Percentiles rank a stretch among this genome's conserved stretches.
Conservation (phyloP, 1,284 basidiomycete species). For the Malassezia nana region DNA sequence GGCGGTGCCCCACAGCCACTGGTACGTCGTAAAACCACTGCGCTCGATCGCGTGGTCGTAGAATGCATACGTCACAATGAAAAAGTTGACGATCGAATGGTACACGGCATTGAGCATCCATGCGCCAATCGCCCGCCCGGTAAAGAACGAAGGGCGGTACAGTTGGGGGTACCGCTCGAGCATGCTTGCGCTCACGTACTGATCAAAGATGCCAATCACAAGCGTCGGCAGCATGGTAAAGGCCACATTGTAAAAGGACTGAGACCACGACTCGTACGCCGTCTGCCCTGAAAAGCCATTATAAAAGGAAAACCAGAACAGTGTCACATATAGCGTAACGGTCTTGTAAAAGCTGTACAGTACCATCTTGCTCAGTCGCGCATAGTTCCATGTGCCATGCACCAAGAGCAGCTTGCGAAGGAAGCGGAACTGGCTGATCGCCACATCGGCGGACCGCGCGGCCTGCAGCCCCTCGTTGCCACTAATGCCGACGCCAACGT, state of each 20-base stretch:
- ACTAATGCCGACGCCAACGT: slow-evolving; percentile 91
- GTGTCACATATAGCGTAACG: slow-evolving; percentile 91
- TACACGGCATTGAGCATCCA: slow-evolving; percentile 83
- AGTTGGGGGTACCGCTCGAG: slow-evolving; percentile 94
- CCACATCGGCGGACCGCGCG: slow-evolving; percentile 87
- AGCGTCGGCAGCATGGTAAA: slow-evolving; percentile 73
- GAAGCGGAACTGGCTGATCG: slow-evolving; percentile 96
- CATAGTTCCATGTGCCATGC: slow-evolving; percentile 97
- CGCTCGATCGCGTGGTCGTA: slow-evolving; percentile 65
- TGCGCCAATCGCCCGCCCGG: slow-evolving; percentile 60
- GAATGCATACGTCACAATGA: slow-evolving; percentile 79
- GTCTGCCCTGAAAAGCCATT: slow-evolving; percentile 96
- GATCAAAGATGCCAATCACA: slow-evolving; percentile 93
- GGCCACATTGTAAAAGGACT: slow-evolving; percentile 55
- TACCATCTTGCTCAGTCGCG: slow-evolving; percentile 85
- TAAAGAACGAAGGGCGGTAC: slow-evolving; percentile 54
- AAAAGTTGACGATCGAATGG: slow-evolving; percentile 70
- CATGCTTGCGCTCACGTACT: slow-evolving; percentile 92
- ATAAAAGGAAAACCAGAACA: slow-evolving; percentile 83
- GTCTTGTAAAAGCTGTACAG: slow-evolving; percentile 60
- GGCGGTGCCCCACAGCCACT: slow-evolving; percentile 98
- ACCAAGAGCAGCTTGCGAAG: slow-evolving; percentile 90
- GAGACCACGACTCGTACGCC: slow-evolving; percentile 95
- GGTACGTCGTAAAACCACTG: slow-evolving; percentile 71
- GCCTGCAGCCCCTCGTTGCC: slow-evolving; percentile 98